phyloP scores from a whole-genome alignment of 2,329 filamentous ascomycete species.

The Ceratocystis smalleyi region DNA sequence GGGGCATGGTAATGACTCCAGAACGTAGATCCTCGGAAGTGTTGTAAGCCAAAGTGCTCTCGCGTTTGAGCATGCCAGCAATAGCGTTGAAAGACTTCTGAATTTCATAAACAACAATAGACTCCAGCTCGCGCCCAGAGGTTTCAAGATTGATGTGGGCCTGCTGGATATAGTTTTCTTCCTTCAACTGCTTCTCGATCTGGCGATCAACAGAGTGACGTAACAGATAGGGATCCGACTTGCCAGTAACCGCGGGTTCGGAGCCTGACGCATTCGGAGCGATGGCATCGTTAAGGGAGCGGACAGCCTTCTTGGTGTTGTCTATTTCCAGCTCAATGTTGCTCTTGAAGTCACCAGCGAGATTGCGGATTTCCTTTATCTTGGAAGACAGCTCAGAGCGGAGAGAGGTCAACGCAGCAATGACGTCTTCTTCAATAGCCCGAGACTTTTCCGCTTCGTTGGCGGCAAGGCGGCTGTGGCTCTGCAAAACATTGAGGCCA shows the following conservation, averaged over 20 bases:
- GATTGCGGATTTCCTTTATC: conserved; percentile 92
- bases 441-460: conserved; percentile 72
- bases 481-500: conserved; percentile 62
- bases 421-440: conserved; percentile 84
- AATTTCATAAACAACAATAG: conserved; percentile 91
- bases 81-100: conserved; percentile 96
- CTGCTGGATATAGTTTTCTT: conserved; percentile 95
- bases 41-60: conserved; percentile 66
- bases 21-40: conserved; percentile 66
- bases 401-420: conserved; percentile 69
- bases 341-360: conserved; percentile 93
- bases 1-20: conserved; percentile 82
- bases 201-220: conserved; percentile 76
- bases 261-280: conserved; percentile 67
- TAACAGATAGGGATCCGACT: conserved; percentile 82
- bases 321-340: conserved; percentile 93
- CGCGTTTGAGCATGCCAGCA: conserved; percentile 77
- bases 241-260: conserved; percentile 52
- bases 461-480: conserved; percentile 69
- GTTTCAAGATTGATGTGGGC: conserved; percentile 89
- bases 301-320: conserved; percentile 60
- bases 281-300: conserved; percentile 64
- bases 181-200: conserved; percentile 81
- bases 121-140: conserved; percentile 86
- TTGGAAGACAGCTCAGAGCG: conserved; percentile 84